A percentile compares a stretch with the other conserved stretches of the same genome.
Conservation (phyloP, 108 stramenopile genomes). For the Nannochloropsis salina region DNA sequence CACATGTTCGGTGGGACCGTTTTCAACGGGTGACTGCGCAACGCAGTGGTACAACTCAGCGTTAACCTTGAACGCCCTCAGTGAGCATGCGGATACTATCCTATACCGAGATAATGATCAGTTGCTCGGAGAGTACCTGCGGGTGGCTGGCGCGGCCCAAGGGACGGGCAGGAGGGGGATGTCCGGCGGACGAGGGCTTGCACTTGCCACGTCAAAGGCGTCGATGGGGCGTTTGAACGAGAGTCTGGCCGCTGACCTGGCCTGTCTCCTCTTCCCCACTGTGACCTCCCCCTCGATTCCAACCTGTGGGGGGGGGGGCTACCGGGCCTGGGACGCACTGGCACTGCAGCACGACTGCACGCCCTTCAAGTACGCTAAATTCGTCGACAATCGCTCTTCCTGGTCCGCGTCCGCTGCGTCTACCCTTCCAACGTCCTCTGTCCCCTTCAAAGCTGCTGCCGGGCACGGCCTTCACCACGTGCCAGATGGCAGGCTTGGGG, state of each 20-base stretch:
- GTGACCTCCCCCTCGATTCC: background rate
- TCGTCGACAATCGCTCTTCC: constrained; percentile 43
- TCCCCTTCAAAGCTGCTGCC: background rate
- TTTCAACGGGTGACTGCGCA: constrained; percentile 35
- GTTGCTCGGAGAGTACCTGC: background rate
- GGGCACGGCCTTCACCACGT: background rate
- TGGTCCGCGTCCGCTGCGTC: background rate
- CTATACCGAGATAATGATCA: constrained; percentile 41
- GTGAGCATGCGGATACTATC: constrained; percentile 35
- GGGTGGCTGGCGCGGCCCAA: background rate
- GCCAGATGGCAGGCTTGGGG: background rate
- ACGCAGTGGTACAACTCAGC: constrained; percentile 43
- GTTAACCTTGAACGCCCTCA: constrained; percentile 36
- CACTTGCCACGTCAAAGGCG: background rate
- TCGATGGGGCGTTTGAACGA: constrained; percentile 35
- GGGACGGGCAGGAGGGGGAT: background rate
- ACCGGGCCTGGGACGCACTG: constrained; percentile 31
- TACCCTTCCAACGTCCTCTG: background rate
- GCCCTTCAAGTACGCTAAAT: constrained; percentile 35
- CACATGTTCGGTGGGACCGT: constrained; percentile 27
- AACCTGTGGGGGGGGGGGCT: background rate
- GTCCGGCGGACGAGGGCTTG: background rate
- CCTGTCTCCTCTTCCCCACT: constrained; percentile 40
- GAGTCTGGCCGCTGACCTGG: constrained; percentile 30
- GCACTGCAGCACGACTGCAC: constrained; percentile 22